These are phyloP conservation scores for Silybum marianum DNA, from an alignment of 129 eudicot species.

Conservation along the genomic window DNA sequence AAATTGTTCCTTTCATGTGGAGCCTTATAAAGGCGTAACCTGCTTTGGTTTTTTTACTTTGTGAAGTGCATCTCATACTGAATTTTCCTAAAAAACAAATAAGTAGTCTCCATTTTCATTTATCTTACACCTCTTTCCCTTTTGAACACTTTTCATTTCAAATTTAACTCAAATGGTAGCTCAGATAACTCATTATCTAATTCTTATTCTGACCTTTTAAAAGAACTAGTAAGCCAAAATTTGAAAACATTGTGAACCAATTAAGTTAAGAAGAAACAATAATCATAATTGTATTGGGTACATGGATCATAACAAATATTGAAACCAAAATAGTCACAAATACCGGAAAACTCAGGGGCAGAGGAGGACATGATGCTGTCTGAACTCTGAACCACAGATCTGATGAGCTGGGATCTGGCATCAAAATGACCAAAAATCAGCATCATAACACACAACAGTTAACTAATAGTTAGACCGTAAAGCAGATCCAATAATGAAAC, in stretches of 20 bases:
- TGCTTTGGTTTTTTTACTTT: background rate
- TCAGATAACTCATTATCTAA: background rate
- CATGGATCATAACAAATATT: background rate
- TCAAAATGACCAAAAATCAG: constrained; percentile 16
- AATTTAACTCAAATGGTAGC: background rate
- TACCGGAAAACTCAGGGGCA: constrained; percentile 38
- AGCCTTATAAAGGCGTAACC: background rate
- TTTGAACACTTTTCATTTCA: background rate
- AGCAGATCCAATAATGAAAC: background rate
- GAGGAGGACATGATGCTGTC: constrained; percentile 43
- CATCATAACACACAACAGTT: constrained; percentile 8
- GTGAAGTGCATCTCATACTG: background rate
- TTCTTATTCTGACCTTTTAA: background rate
- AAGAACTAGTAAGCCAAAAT: constrained; percentile 3
- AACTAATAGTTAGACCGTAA: background rate
- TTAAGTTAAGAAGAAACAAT: constrained; percentile 7
- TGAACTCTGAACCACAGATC: constrained; percentile 21
- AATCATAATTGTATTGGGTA: background rate
- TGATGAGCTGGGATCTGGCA: constrained; percentile 24
- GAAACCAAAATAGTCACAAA: background rate
- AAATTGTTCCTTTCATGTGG: background rate
- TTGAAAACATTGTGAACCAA: background rate
- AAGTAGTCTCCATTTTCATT: background rate
- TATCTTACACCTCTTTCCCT: background rate
- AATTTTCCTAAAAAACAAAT: background rate